Base-by-base conservation (phyloP, 495 filamentous ascomycete genomes). In the Penicillium cosmopolitanum region DNA sequence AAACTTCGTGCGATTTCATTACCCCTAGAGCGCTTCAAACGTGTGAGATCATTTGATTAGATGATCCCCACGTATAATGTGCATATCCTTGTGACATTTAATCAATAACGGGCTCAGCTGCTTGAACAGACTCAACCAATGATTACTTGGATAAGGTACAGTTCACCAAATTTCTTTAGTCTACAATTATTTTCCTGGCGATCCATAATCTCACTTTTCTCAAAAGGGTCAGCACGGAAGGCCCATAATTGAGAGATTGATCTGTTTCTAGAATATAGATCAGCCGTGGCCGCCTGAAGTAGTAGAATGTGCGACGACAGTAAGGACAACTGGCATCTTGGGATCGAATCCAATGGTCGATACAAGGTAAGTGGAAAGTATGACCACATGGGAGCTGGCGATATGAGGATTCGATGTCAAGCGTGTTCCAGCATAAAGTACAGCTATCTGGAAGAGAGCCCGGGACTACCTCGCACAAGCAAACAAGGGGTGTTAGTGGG, bases 281-380 rank as follows among this genome's bases (percentile, higher is more conserved):
- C n/a, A n/a, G n/a, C n/a, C n/a, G 40, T 6, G 54, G 54, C 36
- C 18, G 15, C 15, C 54, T 47, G 6, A 50, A 38, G 21, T 50
- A 15, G 35, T 56, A 56, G 21, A 56, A 56, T 3, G 23, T 50
- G 16, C 43, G 44, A n/a, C 48, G 56, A 23, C 56, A 58, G 33
- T 52, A 16, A 13, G 56, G 56, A 8, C 56, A 58, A 35, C 50
- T 52, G 36, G 56, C 56, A 52, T 58, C 50, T 18, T 58, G 16
- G 31, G 10, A 52, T 43, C 18, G 51, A 42, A 60, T 42, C 57
- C 51, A 60, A 13, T 44, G 43, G 42, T 60, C 57, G 33, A 60
- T 60, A 16, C 57, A 60, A 18, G 57, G 51, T 21, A 60, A 21
- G 13, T 60, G 57, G 46, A 60, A 60, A 36, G 54, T 42, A 35